Conservation (phyloP, 495 filamentous ascomycete genomes). For the Penicillium malachiteum region DNA sequence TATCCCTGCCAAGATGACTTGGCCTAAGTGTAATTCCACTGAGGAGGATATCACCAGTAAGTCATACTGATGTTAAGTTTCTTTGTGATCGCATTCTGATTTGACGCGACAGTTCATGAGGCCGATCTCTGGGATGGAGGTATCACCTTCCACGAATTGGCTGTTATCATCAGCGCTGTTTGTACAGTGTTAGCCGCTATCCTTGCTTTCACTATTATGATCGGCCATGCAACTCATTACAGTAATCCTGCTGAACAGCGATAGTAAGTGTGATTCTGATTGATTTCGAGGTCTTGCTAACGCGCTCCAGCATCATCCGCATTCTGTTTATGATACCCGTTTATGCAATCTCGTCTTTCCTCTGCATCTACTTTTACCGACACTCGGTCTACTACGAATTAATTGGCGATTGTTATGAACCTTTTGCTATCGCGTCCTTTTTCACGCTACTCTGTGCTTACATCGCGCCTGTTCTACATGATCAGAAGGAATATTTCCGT, state of each 20-base stretch:
- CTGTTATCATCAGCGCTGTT: conserved; percentile 41
- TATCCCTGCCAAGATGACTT: conserved; percentile 22
- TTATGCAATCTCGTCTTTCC: conserved; percentile 65
- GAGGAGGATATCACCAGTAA: conserved; percentile 31
- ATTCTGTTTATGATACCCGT: conserved; percentile 77
- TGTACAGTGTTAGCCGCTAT: conserved; percentile 55
- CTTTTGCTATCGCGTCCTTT: conserved; percentile 70
- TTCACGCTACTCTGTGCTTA: conserved; percentile 73
- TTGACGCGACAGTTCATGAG: conserved; percentile 19
- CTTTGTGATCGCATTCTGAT: neutral
- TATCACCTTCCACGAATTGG: conserved; percentile 18
- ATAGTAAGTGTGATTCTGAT: conserved; percentile 46
- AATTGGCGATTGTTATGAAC: conserved; percentile 70
- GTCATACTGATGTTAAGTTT: neutral
- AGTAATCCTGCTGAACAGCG: conserved; percentile 65
- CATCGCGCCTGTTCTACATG: conserved; percentile 64
- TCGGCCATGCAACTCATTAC: conserved; percentile 67
- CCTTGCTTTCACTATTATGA: conserved; percentile 60
- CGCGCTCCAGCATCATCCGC: conserved; percentile 60
- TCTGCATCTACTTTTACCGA: conserved; percentile 64
- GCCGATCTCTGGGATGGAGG: conserved; percentile 18
- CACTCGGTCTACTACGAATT: conserved; percentile 72
- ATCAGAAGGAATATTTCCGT: conserved; percentile 74
- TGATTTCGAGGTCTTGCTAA: conserved; percentile 2
- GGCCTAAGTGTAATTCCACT: conserved; percentile 38